These are phyloP conservation scores for Phytopythium kandeliae DNA, from an alignment of 352 stramenopile species.

Conservation along the genomic window DNA sequence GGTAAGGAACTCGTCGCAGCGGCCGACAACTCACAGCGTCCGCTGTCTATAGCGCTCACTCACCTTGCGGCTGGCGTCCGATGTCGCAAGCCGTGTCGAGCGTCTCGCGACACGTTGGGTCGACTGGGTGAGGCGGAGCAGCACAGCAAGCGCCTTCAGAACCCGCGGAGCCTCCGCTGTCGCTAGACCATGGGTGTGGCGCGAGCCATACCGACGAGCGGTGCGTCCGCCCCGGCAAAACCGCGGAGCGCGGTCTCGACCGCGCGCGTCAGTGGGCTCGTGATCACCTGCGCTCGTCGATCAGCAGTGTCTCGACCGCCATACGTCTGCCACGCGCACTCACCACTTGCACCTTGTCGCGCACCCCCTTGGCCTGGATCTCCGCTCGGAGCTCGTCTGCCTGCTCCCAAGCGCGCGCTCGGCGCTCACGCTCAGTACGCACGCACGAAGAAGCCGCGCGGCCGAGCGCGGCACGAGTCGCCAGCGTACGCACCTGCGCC, in stretches of 20 bases:
- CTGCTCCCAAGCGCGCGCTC: slow-evolving; percentile 9
- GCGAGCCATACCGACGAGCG: slow-evolving; percentile 69
- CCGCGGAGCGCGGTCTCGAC: slow-evolving; percentile 72
- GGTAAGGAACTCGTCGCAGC: no score
- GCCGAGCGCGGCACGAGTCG: no score
- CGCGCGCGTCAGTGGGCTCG: slow-evolving; percentile 76
- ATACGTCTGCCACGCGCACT: not conserved
- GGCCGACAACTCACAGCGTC: not conserved
- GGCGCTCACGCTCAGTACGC: no score
- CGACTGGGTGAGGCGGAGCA: slow-evolving; percentile 28
- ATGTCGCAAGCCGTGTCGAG: slow-evolving; percentile 84
- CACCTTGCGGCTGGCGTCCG: slow-evolving; percentile 47
- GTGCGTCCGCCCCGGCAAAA: slow-evolving; percentile 46
- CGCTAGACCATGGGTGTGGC: no score
- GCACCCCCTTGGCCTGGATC: slow-evolving; percentile 29
- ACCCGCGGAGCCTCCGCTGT: no score
- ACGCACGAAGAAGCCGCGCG: no score
- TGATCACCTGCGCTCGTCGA: slow-evolving; percentile 45
- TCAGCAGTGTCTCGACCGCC: not conserved
- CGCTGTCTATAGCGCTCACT: slow-evolving; percentile 2
- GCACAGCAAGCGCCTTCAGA: no score
- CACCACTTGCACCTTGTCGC: slow-evolving; percentile 71
- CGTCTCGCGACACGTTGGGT: slow-evolving; percentile 72
- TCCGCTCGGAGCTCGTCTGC: slow-evolving; percentile 33
- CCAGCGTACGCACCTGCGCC: slow-evolving; percentile 34